Conservation (phyloP, 169 alveolate genomes). For the Plasmodium knowlesi region DNA sequence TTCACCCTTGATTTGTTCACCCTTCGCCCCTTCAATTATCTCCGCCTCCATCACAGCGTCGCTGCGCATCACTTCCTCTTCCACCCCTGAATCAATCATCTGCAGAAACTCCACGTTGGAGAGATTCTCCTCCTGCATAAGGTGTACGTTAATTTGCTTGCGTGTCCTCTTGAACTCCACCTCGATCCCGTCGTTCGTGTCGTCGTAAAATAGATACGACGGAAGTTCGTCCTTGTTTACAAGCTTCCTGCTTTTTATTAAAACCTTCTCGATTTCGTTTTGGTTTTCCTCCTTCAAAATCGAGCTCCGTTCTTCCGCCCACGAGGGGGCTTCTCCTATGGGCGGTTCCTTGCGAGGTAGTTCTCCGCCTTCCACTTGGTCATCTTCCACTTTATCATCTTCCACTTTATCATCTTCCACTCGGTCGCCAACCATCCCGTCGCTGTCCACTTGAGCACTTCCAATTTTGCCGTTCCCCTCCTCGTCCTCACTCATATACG, state of each 20-base stretch:
- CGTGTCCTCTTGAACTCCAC: constrained; percentile 35
- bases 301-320: constrained; percentile 4
- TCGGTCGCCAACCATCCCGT: neutral
- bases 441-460: neutral
- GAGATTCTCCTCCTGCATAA: constrained; percentile 38
- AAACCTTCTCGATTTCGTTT: constrained; percentile 24
- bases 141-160: constrained; percentile 28
- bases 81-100: neutral
- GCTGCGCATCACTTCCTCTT: neutral
- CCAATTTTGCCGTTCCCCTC: neutral
- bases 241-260: constrained; percentile 31
- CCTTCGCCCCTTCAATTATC: neutral
- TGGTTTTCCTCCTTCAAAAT: constrained; percentile 33
- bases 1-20: neutral
- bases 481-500: constrained; percentile 66
- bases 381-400: neutral
- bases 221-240: constrained; percentile 31
- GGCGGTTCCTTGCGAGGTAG: neutral
- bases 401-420: neutral
- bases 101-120: constrained; percentile 23
- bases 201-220: constrained; percentile 26
- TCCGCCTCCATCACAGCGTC: neutral
- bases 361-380: neutral
- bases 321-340: neutral
- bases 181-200: neutral